Evolutionary conservation across 2,329 filamentous ascomycete species (phyloP).

Genomic region (Exophiala viscosa): DNA sequence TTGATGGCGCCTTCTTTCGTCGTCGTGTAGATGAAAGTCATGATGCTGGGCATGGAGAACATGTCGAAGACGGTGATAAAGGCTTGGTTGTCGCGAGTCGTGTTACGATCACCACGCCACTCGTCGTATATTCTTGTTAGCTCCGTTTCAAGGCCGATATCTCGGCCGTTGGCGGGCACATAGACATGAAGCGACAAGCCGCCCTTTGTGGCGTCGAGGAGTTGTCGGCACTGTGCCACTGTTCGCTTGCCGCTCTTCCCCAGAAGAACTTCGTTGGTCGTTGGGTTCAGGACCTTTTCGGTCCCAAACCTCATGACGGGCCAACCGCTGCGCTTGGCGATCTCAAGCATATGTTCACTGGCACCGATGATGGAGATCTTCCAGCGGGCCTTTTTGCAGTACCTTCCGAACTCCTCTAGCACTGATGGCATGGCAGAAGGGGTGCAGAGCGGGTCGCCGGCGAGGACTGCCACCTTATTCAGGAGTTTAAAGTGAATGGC

Average conservation of each 20-base stretch:
- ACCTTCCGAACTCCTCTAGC: conserved; percentile 36
- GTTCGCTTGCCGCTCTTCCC: conserved; percentile 38
- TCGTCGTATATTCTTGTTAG: conserved; percentile 36
- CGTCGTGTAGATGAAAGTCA: conserved; percentile 41
- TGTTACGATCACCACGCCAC: conserved; percentile 38
- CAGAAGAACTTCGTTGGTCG: conserved; percentile 38
- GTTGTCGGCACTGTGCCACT: conserved; percentile 35
- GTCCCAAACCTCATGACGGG: conserved; percentile 38
- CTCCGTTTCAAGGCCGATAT: conserved; percentile 32
- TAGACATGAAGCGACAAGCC: conserved; percentile 37
- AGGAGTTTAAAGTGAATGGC: conserved; percentile 40
- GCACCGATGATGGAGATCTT: conserved; percentile 38
- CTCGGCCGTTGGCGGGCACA: conserved; percentile 31
- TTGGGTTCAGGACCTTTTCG: conserved; percentile 40
- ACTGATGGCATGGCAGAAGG: conserved; percentile 28
- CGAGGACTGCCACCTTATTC: conserved; percentile 37
- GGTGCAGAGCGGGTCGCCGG: conserved; percentile 39
- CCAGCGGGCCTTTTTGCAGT: conserved; percentile 31
- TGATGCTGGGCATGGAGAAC: conserved; percentile 37
- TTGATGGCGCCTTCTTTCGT: conserved; percentile 31
- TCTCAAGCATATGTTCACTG: conserved; percentile 33
- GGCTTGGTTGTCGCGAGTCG: conserved; percentile 32
- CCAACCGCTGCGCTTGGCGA: conserved; percentile 32
- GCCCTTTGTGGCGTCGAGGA: conserved; percentile 36
- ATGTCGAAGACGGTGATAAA: conserved; percentile 42